phyloP scores from a whole-genome alignment of 352 stramenopile species.

The Saprolegnia diclina region DNA sequence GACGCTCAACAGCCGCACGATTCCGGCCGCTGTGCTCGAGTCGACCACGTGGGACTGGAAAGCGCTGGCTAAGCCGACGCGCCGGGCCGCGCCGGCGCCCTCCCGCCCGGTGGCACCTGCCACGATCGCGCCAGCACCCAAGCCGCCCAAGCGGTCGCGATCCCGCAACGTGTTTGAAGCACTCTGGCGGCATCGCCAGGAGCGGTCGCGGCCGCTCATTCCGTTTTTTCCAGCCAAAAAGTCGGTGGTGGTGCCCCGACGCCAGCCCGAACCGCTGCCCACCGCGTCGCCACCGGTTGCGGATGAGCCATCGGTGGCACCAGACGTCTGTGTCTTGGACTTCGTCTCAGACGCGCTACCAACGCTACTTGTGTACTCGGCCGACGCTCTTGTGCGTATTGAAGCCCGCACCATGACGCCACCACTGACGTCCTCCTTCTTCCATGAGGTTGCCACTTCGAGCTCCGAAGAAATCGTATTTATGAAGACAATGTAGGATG shows the following conservation, averaged over 20 bases:
- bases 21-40: slow-evolving; percentile 5
- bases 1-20: slow-evolving; percentile 10
- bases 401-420: too few relatives aligned
- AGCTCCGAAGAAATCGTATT: too few relatives aligned
- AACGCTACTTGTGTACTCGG: neutral
- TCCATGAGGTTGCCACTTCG: too few relatives aligned
- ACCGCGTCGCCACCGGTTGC: neutral
- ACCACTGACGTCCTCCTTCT: too few relatives aligned
- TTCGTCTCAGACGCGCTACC: neutral
- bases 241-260: too few relatives aligned
- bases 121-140: neutral
- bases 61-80: neutral
- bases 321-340: neutral
- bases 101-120: neutral
- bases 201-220: neutral
- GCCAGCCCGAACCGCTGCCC: neutral
- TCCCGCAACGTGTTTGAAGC: slow-evolving; percentile 8
- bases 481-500: slow-evolving; percentile 16
- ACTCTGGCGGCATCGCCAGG: neutral
- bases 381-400: neutral
- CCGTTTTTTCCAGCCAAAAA: neutral
- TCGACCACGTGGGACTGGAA: slow-evolving; percentile 26
- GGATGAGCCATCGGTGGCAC: neutral
- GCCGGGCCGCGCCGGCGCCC: neutral
- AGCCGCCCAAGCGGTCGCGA: neutral